These are phyloP conservation scores for Penicillium sp. DNA, from an alignment of 2,329 filamentous ascomycete genomes.

Conservation along the genomic window DNA sequence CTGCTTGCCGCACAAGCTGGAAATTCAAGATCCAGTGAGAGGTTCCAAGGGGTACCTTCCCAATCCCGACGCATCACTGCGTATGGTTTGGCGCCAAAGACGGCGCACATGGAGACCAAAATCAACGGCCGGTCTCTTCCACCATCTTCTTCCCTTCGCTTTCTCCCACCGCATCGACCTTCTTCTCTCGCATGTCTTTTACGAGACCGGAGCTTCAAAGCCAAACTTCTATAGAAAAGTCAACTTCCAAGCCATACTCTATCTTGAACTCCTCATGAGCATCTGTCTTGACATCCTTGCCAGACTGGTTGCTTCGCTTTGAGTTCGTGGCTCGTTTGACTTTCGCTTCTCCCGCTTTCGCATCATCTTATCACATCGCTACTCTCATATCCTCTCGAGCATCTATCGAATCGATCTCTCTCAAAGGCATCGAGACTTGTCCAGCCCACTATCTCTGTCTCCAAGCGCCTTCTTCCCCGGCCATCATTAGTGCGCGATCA, in stretches of 20 bases:
- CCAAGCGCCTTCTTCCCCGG: not conserved
- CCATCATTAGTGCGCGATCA: not conserved
- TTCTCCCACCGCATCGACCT: not conserved
- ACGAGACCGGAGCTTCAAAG: not conserved
- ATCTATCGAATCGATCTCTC: not conserved
- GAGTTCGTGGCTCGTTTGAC: not conserved
- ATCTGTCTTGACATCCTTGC: not conserved
- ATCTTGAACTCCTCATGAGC: not conserved
- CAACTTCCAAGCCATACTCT: not conserved
- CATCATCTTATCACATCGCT: not conserved
- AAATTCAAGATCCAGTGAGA: too few relatives aligned
- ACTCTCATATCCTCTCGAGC: not conserved
- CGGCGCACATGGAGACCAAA: not conserved
- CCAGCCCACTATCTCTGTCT: not conserved
- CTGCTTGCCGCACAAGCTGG: too few relatives aligned
- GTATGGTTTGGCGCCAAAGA: not conserved
- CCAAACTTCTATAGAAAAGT: not conserved
- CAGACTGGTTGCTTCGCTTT: not conserved
- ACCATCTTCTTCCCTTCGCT: not conserved
- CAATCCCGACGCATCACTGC: not conserved
- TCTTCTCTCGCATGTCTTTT: not conserved
- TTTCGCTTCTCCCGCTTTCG: not conserved
- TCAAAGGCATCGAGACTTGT: not conserved
- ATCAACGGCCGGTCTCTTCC: not conserved
- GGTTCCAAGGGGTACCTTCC: not conserved